A percentile compares a stretch with the other conserved stretches of the same genome.
These are phyloP conservation scores for Fusarium aywerte DNA, from an alignment of 2,329 filamentous ascomycete genomes.

Conservation along the genomic window DNA sequence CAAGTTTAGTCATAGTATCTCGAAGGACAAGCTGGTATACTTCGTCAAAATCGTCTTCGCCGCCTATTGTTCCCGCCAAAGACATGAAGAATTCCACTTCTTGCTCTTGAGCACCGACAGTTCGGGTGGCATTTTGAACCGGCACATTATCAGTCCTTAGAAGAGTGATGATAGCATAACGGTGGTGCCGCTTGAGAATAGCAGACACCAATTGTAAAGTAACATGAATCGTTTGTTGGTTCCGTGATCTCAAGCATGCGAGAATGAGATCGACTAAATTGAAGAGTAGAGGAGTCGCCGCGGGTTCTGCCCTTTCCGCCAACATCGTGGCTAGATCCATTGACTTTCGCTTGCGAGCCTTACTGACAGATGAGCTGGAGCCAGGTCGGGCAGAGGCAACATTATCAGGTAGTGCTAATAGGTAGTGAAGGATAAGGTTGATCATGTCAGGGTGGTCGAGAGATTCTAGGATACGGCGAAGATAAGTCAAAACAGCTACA, in stretches of 20 bases:
- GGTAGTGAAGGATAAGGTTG: slow-evolving; percentile 90
- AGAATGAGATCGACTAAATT: slow-evolving; percentile 92
- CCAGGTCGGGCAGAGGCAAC: slow-evolving; percentile 52
- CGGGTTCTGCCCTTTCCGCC: slow-evolving; percentile 76
- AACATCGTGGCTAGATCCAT: slow-evolving; percentile 86
- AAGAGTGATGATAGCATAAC: slow-evolving; percentile 82
- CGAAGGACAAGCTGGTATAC: slow-evolving; percentile 77
- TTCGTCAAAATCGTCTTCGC: slow-evolving; percentile 75
- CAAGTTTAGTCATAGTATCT: slow-evolving; percentile 75
- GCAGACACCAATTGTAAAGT: slow-evolving; percentile 88
- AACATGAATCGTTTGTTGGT: slow-evolving; percentile 88
- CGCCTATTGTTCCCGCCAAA: slow-evolving; percentile 74
- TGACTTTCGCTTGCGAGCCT: slow-evolving; percentile 84
- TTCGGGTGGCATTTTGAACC: slow-evolving; percentile 67
- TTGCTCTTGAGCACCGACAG: slow-evolving; percentile 77
- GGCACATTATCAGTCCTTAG: slow-evolving; percentile 72
- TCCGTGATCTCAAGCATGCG: slow-evolving; percentile 84
- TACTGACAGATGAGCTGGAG: slow-evolving; percentile 67
- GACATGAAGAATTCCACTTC: slow-evolving; percentile 78
- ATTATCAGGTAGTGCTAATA: slow-evolving; percentile 80
- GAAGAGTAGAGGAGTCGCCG: slow-evolving; percentile 85
- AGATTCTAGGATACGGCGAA: slow-evolving; percentile 88
- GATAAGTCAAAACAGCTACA: slow-evolving; percentile 92
- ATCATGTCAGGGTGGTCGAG: slow-evolving; percentile 95
- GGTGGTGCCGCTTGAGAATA: slow-evolving; percentile 87